Percentiles rank a stretch among this genome's conserved stretches.
These are phyloP conservation scores for Blastobotrys peoriensis DNA, from an alignment of 805 yeast genomes.

Conservation along the genomic window DNA sequence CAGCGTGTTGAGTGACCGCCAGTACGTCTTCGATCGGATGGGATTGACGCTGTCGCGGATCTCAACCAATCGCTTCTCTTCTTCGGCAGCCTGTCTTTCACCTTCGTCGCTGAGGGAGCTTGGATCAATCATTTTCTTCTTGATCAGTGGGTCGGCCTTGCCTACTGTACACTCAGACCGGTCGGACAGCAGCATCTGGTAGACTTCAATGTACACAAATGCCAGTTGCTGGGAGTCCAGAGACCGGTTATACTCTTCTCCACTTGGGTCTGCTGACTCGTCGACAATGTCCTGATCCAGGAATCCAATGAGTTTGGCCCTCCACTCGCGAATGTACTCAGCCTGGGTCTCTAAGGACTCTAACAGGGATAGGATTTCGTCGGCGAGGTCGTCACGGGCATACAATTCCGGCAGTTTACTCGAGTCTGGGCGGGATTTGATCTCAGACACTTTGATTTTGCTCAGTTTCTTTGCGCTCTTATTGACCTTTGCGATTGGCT, in stretches of 20 bases:
- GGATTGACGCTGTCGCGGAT: not conserved
- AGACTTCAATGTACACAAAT: constrained; percentile 28
- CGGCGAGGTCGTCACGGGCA: not conserved
- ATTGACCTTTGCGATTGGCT: constrained; percentile 28
- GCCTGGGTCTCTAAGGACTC: constrained; percentile 35
- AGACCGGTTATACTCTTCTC: constrained; percentile 73
- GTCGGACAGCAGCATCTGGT: constrained; percentile 34
- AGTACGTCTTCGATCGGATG: not conserved
- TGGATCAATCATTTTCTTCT: constrained; percentile 18
- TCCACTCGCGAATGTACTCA: constrained; percentile 45
- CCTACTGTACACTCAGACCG: constrained; percentile 39
- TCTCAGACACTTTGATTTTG: constrained; percentile 5
- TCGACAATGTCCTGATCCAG: constrained; percentile 50
- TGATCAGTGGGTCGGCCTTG: constrained; percentile 22
- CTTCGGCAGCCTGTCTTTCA: constrained; percentile 16
- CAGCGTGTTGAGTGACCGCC: not conserved
- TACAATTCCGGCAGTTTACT: constrained; percentile 1
- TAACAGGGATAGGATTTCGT: not conserved
- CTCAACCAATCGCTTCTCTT: not conserved
- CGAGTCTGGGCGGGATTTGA: constrained; percentile 1
- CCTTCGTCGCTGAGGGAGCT: constrained; percentile 9
- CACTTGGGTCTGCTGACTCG: constrained; percentile 46
- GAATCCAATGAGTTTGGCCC: constrained; percentile 37
- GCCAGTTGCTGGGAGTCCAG: constrained; percentile 70
- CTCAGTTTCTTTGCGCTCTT: constrained; percentile 9